phyloP scores from a whole-genome alignment of 139 green algal species.

The Astrephomene gubernaculifera region DNA sequence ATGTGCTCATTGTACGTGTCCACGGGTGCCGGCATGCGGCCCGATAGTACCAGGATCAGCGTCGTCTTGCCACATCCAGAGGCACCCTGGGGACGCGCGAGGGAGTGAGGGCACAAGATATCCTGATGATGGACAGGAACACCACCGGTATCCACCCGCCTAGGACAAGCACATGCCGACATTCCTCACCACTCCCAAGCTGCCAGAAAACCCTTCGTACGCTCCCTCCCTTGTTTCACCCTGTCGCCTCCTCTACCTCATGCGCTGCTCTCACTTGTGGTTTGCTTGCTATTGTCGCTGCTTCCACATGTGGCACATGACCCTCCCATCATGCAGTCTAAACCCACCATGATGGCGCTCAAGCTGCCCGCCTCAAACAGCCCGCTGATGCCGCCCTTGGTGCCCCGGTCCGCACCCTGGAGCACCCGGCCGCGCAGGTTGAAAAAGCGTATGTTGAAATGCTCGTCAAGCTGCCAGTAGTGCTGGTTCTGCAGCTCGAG shows the following conservation, averaged over 20 bases:
- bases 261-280: too few relatives aligned
- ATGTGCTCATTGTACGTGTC: background rate
- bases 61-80: constrained; percentile 62
- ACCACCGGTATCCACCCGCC: background rate
- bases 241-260: too few relatives aligned
- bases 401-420: background rate
- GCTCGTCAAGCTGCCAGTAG: background rate
- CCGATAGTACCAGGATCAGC: constrained; percentile 53
- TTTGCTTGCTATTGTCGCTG: background rate
- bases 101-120: background rate
- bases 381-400: background rate
- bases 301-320: background rate
- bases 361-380: background rate
- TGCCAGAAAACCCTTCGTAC: background rate
- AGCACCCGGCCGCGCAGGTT: background rate
- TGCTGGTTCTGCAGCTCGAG: background rate
- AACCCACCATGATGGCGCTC: constrained; percentile 9
- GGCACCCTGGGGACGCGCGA: constrained; percentile 5
- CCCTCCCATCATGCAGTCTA: background rate
- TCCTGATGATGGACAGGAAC: background rate
- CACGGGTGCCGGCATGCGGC: constrained; percentile 20
- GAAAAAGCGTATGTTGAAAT: background rate
- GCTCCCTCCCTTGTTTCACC: background rate
- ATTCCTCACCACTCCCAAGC: background rate
- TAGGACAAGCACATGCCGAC: background rate